phyloP scores from a whole-genome alignment of 2,329 filamentous ascomycete species.

The Botrytis pseudocinerea region DNA sequence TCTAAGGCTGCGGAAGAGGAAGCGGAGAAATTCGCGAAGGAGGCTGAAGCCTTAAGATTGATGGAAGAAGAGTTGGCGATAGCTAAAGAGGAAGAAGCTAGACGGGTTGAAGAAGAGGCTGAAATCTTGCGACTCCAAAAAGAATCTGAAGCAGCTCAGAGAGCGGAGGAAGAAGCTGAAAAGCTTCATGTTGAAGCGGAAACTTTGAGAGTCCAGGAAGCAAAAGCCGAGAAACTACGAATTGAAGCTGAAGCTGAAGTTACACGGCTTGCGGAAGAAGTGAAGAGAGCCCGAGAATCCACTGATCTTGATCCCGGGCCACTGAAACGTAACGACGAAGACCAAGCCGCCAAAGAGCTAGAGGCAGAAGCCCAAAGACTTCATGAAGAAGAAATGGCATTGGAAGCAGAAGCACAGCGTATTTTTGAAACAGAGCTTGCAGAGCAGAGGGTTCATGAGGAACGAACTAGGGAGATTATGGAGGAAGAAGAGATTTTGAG shows the following conservation, averaged over 20 bases:
- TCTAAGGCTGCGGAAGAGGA: constrained; percentile 11
- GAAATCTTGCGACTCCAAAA: neutral
- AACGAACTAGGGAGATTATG: constrained; percentile 45
- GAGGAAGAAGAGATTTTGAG: constrained; percentile 52
- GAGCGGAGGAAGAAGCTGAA: neutral
- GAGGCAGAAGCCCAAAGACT: constrained; percentile 17
- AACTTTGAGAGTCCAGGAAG: neutral
- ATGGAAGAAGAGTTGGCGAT: neutral
- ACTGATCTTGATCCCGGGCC: neutral
- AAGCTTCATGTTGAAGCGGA: neutral
- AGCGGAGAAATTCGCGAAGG: neutral
- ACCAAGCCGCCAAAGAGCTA: neutral
- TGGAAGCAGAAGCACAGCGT: constrained; percentile 38
- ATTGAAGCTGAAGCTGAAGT: neutral
- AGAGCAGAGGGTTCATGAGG: constrained; percentile 44
- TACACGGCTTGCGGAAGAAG: neutral
- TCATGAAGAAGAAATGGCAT: constrained; percentile 13
- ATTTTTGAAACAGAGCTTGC: constrained; percentile 16
- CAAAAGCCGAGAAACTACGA: neutral
- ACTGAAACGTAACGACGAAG: neutral
- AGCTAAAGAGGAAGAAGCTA: neutral
- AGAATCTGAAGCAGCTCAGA: neutral
- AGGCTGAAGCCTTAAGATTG: neutral
- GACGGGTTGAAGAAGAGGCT: constrained; percentile 1
- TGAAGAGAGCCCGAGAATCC: neutral